phyloP scores from a whole-genome alignment of 768 basidiomycete species.

The Aureoboletus auriporus region DNA sequence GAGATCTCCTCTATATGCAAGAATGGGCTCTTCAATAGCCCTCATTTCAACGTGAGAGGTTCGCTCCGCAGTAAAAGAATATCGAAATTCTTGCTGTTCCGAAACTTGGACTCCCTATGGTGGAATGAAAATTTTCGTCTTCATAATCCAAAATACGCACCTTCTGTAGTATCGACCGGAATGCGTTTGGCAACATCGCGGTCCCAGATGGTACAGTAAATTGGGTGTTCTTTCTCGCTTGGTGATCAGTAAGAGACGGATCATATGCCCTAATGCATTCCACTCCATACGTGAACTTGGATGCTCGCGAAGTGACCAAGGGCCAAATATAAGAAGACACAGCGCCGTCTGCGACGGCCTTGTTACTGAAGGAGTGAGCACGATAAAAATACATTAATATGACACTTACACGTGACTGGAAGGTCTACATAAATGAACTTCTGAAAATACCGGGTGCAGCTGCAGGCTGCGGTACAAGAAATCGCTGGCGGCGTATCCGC shows the following conservation, averaged over 20 bases:
- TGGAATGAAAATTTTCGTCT: not conserved
- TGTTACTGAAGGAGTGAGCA: conserved; percentile 28
- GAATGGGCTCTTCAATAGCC: not conserved
- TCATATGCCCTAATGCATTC: conserved; percentile 28
- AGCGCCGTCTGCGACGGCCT: conserved; percentile 51
- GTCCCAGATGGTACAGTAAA: conserved; percentile 25
- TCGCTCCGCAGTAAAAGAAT: not conserved
- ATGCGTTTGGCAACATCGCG: conserved; percentile 30
- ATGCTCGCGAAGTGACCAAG: conserved; percentile 41
- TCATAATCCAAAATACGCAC: conserved; percentile 9
- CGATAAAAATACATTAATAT: not conserved
- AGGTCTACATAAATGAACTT: conserved; percentile 43
- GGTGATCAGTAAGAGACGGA: not conserved
- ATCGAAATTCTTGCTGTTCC: conserved; percentile 16
- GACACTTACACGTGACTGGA: conserved; percentile 43
- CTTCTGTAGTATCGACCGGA: conserved; percentile 34
- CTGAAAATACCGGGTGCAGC: conserved; percentile 29
- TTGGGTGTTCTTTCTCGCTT: conserved; percentile 8
- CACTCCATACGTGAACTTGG: conserved; percentile 38
- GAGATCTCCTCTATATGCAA: conserved; percentile 14
- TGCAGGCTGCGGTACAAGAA: conserved; percentile 42
- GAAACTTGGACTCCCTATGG: conserved; percentile 16
- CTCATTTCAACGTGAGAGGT: not conserved
- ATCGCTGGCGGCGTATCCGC: conserved; percentile 47
- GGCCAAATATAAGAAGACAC: conserved; percentile 38